phyloP scores from a whole-genome alignment of 768 basidiomycete species.

The Boletus edulis region DNA sequence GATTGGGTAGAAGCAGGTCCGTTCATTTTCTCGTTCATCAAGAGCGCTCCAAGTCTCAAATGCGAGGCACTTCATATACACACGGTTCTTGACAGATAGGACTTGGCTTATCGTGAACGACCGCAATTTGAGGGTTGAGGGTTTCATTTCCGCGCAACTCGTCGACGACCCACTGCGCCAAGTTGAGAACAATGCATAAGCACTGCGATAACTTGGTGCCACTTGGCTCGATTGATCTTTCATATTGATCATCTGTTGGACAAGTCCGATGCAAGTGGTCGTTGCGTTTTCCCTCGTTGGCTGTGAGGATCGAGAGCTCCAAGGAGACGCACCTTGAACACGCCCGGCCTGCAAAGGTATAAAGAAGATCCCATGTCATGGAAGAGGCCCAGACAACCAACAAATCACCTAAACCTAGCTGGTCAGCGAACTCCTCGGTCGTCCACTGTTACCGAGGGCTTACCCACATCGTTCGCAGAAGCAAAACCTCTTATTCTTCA shows the following conservation, averaged over 20 bases:
- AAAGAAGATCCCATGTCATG: conserved; percentile 1
- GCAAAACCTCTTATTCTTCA: background rate
- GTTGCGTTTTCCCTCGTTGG: background rate
- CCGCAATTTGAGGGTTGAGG: background rate
- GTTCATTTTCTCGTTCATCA: background rate
- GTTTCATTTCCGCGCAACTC: conserved; percentile 7
- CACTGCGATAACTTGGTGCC: background rate
- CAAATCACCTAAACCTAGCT: background rate
- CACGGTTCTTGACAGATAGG: background rate
- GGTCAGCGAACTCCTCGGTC: conserved; percentile 7
- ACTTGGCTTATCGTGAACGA: background rate
- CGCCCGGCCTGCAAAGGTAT: conserved; percentile 8
- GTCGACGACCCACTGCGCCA: background rate
- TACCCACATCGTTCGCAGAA: conserved; percentile 5
- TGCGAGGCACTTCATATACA: background rate
- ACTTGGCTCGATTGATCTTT: background rate
- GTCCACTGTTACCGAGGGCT: background rate
- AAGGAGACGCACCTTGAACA: background rate
- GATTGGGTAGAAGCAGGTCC: background rate
- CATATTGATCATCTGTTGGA: background rate
- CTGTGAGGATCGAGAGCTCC: background rate
- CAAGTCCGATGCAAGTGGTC: background rate
- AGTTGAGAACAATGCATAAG: background rate
- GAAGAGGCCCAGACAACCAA: background rate
- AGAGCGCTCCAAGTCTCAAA: background rate